phyloP scores from a whole-genome alignment of 768 basidiomycete genomes.

The Coprinellus aureogranulatus region DNA sequence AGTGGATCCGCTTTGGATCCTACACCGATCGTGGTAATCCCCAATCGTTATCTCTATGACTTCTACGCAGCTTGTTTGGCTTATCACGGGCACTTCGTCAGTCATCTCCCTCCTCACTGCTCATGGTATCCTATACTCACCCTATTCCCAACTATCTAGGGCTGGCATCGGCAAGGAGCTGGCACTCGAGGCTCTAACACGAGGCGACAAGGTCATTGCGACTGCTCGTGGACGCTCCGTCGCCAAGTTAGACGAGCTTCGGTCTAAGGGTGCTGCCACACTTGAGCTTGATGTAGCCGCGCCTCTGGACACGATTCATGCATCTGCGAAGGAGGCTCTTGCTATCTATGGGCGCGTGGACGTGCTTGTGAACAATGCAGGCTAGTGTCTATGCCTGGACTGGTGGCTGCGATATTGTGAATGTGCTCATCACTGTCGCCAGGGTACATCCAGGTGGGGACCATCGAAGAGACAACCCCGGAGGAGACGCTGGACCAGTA shows the following conservation, averaged over 20 bases:
- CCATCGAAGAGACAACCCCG: no score
- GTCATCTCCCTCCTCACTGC: conserved; percentile 8
- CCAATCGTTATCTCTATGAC: no score
- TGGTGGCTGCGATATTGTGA: neutral
- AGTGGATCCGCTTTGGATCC: no score
- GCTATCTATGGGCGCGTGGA: conserved; percentile 40
- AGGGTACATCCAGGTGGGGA: no score
- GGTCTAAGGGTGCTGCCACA: conserved; percentile 34
- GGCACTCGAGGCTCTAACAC: conserved; percentile 38
- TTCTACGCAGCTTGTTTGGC: conserved; percentile 29
- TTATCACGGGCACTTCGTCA: conserved; percentile 30
- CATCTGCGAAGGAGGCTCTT: conserved; percentile 33
- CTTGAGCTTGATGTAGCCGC: conserved; percentile 36
- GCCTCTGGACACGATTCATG: conserved; percentile 31
- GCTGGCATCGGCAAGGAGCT: conserved; percentile 41
- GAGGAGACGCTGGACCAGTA: conserved; percentile 39
- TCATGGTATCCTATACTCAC: neutral
- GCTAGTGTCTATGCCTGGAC: conserved; percentile 29
- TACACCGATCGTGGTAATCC: no score
- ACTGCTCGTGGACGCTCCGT: conserved; percentile 39
- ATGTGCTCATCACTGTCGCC: neutral
- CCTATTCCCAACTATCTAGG: conserved; percentile 17
- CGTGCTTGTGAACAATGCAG: conserved; percentile 49
- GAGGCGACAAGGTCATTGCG: conserved; percentile 50
- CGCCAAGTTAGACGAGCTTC: conserved; percentile 35